Conservation (phyloP, 768 basidiomycete species). For the Cystoderma amianthinum region DNA sequence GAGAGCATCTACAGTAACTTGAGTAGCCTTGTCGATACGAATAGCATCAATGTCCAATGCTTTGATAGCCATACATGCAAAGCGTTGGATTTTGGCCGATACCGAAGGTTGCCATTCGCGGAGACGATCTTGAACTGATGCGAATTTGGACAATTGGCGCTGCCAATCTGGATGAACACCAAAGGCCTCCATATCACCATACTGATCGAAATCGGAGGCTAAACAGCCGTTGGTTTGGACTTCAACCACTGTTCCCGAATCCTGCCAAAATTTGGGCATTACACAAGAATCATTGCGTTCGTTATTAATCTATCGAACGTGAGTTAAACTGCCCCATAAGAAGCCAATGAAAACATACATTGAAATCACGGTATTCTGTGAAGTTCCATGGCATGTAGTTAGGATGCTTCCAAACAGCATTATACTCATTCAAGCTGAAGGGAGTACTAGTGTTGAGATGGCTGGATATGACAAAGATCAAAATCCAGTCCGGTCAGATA, state of each 20-base stretch:
- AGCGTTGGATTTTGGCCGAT: conserved; percentile 68
- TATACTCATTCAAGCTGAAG: conserved; percentile 71
- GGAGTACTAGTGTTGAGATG: conserved; percentile 77
- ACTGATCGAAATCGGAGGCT: conserved; percentile 87
- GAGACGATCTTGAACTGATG: conserved; percentile 93
- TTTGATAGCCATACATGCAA: conserved; percentile 82
- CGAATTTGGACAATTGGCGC: conserved; percentile 91
- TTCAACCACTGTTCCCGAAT: conserved; percentile 60
- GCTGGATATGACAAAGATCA: conserved; percentile 28
- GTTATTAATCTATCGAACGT: conserved; percentile 47
- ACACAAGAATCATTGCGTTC: conserved; percentile 66
- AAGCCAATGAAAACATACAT: conserved; percentile 42
- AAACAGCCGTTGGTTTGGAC: conserved; percentile 66
- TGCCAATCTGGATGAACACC: conserved; percentile 95
- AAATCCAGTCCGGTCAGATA: background rate
- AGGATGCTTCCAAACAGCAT: conserved; percentile 68
- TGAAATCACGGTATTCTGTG: conserved; percentile 77
- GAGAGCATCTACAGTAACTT: conserved; percentile 80
- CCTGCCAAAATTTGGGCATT: conserved; percentile 75
- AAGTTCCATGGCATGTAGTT: conserved; percentile 82
- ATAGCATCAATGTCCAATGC: conserved; percentile 91
- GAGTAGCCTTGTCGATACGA: conserved; percentile 92
- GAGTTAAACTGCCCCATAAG: conserved; percentile 1
- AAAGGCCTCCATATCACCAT: conserved; percentile 95
- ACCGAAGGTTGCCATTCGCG: conserved; percentile 85